Evolutionary conservation across 345 rosid species (phyloP).

Genomic region (Syzygium jambos): DNA sequence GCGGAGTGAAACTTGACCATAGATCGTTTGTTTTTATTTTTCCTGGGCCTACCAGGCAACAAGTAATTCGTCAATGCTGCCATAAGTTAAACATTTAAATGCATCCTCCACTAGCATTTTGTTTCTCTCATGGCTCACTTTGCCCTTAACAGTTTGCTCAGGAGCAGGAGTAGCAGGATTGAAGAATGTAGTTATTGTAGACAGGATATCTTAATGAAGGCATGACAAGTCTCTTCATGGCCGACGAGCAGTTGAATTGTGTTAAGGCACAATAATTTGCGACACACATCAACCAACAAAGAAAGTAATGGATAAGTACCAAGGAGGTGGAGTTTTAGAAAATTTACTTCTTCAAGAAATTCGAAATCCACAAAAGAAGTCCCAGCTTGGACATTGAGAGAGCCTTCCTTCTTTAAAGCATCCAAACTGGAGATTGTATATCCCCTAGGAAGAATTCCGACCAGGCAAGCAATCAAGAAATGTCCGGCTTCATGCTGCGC

Average conservation of each 20-base stretch:
- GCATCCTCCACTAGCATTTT: background rate
- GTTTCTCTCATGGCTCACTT: background rate
- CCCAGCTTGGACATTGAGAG: constrained; percentile 90
- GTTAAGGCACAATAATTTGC: background rate
- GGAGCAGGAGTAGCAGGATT: background rate
- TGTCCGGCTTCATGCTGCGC: constrained; percentile 98
- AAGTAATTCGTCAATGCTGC: background rate
- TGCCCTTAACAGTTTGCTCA: background rate
- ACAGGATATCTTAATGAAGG: background rate
- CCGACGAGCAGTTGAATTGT: background rate
- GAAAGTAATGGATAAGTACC: background rate
- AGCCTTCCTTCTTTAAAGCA: constrained; percentile 82
- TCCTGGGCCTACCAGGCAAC: background rate
- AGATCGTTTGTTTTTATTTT: background rate
- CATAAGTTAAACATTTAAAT: background rate
- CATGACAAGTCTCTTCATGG: background rate
- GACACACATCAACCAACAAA: background rate
- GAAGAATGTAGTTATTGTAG: background rate
- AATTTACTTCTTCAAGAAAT: constrained; percentile 72
- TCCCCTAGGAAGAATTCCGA: constrained; percentile 75
- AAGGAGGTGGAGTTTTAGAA: background rate
- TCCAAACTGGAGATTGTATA: constrained; percentile 70
- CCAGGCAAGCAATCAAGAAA: constrained; percentile 81
- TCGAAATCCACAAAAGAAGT: constrained; percentile 85
- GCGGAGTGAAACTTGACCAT: background rate